Evolutionary conservation across 768 basidiomycete genomes (phyloP).

Genomic region (Lactarius trivialis): DNA sequence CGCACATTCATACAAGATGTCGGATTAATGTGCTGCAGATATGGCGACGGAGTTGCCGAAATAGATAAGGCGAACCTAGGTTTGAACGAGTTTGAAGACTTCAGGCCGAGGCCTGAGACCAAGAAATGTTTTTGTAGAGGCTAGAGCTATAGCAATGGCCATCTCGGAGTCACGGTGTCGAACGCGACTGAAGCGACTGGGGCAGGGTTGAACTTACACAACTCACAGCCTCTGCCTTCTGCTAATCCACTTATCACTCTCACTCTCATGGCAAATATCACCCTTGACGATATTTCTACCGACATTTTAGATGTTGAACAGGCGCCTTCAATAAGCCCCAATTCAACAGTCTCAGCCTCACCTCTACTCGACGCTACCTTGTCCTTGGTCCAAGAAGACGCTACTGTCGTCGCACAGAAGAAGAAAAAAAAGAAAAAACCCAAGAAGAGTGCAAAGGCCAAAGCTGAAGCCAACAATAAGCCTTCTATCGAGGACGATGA

Average conservation of each 20-base stretch:
- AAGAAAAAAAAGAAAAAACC: slow-evolving; percentile 66
- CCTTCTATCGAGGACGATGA: slow-evolving; percentile 35
- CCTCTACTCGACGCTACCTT: slow-evolving; percentile 23
- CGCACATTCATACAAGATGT: slow-evolving; percentile 10
- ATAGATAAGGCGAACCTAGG: background rate
- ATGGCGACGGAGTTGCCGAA: slow-evolving; percentile 2
- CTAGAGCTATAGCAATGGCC: background rate
- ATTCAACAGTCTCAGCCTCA: slow-evolving; percentile 22
- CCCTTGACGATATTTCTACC: background rate
- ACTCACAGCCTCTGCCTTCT: background rate
- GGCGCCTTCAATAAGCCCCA: background rate
- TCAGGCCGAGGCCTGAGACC: background rate
- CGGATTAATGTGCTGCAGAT: background rate
- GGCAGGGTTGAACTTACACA: background rate
- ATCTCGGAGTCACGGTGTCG: background rate
- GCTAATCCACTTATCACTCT: background rate
- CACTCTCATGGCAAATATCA: background rate
- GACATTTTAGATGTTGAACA: background rate
- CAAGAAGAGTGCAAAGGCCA: slow-evolving; percentile 61
- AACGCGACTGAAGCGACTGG: background rate
- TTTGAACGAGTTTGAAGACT: background rate
- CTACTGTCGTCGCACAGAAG: slow-evolving; percentile 36
- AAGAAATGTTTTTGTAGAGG: background rate
- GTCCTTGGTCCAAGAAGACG: slow-evolving; percentile 23
- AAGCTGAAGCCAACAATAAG: slow-evolving; percentile 44